Evolutionary conservation across 768 basidiomycete genomes (phyloP).

Genomic region (Pholiota microspora): DNA sequence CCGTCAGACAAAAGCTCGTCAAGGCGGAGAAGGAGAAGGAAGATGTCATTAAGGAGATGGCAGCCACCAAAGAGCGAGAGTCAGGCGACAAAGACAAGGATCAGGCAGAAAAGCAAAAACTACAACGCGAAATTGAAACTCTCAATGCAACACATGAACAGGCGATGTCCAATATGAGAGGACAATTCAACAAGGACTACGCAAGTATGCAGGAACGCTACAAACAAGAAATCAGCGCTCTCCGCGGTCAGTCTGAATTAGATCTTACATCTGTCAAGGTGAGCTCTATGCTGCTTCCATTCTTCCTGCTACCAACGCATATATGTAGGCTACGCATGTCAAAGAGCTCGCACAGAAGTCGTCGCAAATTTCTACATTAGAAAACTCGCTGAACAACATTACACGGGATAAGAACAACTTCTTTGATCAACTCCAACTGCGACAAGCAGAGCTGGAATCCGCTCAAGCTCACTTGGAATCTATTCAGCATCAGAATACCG

Average conservation of each 20-base stretch:
- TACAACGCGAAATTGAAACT: slow-evolving; percentile 65
- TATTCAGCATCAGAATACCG: slow-evolving; percentile 74
- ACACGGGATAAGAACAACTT: slow-evolving; percentile 73
- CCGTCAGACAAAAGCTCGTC: slow-evolving; percentile 94
- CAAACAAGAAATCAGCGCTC: slow-evolving; percentile 69
- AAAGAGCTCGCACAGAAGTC: slow-evolving; percentile 64
- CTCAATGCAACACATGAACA: slow-evolving; percentile 63
- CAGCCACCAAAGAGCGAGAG: slow-evolving; percentile 49
- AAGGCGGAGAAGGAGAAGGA: slow-evolving; percentile 95
- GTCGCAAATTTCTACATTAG: slow-evolving; percentile 65
- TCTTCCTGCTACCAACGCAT: slow-evolving; percentile 5
- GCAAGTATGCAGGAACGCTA: slow-evolving; percentile 55
- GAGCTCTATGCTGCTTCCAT: slow-evolving; percentile 10
- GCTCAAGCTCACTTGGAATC: slow-evolving; percentile 73
- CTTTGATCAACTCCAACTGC: slow-evolving; percentile 84
- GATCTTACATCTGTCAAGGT: slow-evolving; percentile 79
- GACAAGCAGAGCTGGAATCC: slow-evolving; percentile 89
- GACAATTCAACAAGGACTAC: slow-evolving; percentile 74
- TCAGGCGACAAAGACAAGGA: slow-evolving; percentile 55
- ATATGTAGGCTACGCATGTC: slow-evolving; percentile 56
- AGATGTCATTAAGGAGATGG: slow-evolving; percentile 62
- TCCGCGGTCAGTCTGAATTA: slow-evolving; percentile 73
- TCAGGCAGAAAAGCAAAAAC: slow-evolving; percentile 46
- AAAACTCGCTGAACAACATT: slow-evolving; percentile 66
- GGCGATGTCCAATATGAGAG: slow-evolving; percentile 53